Conservation (phyloP, 139 green algal genomes). For the Chlamydomonas asymmetrica region DNA sequence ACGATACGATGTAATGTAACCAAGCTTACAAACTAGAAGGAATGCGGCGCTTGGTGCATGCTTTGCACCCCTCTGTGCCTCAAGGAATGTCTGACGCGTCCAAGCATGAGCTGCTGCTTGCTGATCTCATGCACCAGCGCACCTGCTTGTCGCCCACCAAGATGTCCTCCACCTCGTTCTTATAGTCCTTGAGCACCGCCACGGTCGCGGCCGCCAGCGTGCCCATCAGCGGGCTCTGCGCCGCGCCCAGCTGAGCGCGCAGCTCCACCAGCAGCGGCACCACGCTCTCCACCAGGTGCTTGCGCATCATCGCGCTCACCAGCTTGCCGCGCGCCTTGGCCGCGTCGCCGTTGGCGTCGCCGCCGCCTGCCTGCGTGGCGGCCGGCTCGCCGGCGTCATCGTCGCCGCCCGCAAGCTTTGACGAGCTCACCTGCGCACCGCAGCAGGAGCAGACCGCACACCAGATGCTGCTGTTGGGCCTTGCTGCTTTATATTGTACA, state of each 20-base stretch:
- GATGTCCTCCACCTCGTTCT: slow-evolving; percentile 86
- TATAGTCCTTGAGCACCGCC: slow-evolving; percentile 81
- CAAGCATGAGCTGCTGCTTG: neutral
- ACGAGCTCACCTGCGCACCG: slow-evolving; percentile 34
- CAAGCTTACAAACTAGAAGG: neutral
- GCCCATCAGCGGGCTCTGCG: slow-evolving; percentile 68
- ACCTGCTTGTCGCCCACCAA: slow-evolving; percentile 76
- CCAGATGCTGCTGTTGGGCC: no score
- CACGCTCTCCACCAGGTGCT: slow-evolving; percentile 84
- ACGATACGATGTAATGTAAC: neutral
- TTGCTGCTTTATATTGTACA: no score
- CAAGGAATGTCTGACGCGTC: neutral
- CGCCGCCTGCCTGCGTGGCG: slow-evolving; percentile 28
- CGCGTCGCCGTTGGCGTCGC: slow-evolving; percentile 29
- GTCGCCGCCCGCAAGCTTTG: slow-evolving; percentile 40
- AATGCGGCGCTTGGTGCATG: neutral
- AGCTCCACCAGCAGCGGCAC: slow-evolving; percentile 85
- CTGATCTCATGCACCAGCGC: neutral
- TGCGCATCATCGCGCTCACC: slow-evolving; percentile 82
- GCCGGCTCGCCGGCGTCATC: slow-evolving; percentile 28
- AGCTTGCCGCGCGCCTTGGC: slow-evolving; percentile 58
- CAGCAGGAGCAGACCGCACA: no score
- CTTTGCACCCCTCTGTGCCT: neutral
- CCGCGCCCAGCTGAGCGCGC: slow-evolving; percentile 38
- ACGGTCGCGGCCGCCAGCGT: slow-evolving; percentile 68